phyloP scores from a whole-genome alignment of 2,329 filamentous ascomycete genomes.

The Aureobasidium sp. region DNA sequence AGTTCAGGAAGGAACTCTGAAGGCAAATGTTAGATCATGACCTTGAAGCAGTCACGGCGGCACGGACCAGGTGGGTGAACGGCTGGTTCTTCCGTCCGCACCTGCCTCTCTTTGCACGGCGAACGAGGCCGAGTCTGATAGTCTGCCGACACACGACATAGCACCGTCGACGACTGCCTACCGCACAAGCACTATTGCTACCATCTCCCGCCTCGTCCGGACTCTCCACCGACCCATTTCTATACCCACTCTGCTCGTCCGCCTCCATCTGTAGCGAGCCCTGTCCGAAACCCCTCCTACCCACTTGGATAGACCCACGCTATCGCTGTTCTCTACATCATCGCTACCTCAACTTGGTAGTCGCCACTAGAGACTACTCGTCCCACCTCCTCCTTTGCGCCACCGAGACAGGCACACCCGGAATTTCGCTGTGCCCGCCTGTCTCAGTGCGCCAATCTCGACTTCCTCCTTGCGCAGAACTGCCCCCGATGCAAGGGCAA shows the following conservation, averaged over 20 bases:
- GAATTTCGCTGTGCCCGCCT: conserved; percentile 9
- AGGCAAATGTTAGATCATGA: neutral
- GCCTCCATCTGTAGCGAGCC: neutral
- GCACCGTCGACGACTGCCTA: neutral
- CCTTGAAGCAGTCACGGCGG: neutral
- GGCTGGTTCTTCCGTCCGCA: neutral
- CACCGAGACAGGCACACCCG: conserved; percentile 11
- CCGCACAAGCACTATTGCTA: neutral
- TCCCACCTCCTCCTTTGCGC: neutral
- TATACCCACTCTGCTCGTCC: neutral
- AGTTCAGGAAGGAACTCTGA: neutral
- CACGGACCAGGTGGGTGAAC: neutral
- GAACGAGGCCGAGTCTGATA: neutral
- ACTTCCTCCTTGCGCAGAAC: neutral
- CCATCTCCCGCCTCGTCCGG: neutral
- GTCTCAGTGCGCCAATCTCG: conserved; percentile 7
- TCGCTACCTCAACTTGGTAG: neutral
- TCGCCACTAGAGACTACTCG: neutral
- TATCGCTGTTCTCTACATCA: neutral
- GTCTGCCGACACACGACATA: neutral
- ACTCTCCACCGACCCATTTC: neutral
- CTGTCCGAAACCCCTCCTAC: neutral
- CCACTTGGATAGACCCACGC: neutral
- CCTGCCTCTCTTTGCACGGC: conserved; percentile 3
- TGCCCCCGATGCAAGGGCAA: conserved; percentile 11